A percentile compares a stretch with the other conserved stretches of the same genome.
Evolutionary conservation across 2,329 filamentous ascomycete genomes (phyloP).

Genomic region (Ophiostoma triangulosporum): DNA sequence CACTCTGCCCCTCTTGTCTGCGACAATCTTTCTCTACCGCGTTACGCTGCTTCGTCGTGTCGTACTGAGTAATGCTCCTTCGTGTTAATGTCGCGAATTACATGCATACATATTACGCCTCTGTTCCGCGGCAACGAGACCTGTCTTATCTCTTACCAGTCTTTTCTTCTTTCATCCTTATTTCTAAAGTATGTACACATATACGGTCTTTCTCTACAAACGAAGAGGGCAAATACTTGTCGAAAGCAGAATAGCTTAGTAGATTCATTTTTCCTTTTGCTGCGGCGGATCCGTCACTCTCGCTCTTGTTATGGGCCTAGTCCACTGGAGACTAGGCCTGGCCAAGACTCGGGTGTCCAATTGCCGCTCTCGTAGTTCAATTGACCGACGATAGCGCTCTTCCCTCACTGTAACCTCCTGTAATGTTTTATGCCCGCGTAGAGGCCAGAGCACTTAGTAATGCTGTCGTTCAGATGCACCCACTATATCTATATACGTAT

Average conservation of each 20-base stretch:
- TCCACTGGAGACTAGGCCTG: neutral
- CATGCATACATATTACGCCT: too few species aligned
- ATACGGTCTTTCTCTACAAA: neutral
- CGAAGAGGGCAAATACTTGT: neutral
- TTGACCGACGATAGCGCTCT: conserved; percentile 9
- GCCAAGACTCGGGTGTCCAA: conserved; percentile 8
- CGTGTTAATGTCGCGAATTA: too few species aligned
- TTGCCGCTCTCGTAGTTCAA: conserved; percentile 11
- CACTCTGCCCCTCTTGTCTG: neutral
- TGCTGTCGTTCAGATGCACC: neutral
- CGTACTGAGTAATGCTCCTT: too few species aligned
- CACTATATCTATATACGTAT: neutral
- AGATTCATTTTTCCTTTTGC: neutral
- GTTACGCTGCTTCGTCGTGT: neutral
- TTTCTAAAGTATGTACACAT: too few species aligned
- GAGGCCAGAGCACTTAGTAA: neutral
- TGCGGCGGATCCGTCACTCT: neutral
- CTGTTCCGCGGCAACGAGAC: too few species aligned
- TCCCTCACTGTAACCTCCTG: neutral
- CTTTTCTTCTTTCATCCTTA: neutral
- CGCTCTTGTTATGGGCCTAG: conserved; percentile 1
- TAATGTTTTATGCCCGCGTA: neutral
- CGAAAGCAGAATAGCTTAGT: neutral
- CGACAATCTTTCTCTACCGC: neutral
- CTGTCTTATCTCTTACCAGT: too few species aligned